Percentiles rank a stretch among this genome's conserved stretches.
These are phyloP conservation scores for Leccinum truebloodii DNA, from an alignment of 768 basidiomycete species.

Conservation along the genomic window DNA sequence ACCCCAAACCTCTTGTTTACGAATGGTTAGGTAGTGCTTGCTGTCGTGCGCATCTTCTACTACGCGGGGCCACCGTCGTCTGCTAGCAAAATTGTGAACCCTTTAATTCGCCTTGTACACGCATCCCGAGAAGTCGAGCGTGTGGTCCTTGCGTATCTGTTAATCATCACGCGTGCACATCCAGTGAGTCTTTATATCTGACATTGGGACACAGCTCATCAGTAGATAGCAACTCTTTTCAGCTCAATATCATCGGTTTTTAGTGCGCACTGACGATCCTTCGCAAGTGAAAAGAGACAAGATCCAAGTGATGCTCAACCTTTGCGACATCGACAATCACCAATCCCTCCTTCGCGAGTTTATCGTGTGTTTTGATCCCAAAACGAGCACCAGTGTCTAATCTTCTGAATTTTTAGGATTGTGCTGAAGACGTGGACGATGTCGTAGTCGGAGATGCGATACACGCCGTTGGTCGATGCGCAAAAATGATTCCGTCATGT, in stretches of 20 bases:
- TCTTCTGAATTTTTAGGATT: slow-evolving; percentile 53
- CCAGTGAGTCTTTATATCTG: slow-evolving; percentile 52
- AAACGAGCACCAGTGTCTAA: neutral
- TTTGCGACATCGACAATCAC: slow-evolving; percentile 69
- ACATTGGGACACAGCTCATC: slow-evolving; percentile 1
- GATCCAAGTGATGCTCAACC: slow-evolving; percentile 65
- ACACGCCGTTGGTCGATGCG: slow-evolving; percentile 75
- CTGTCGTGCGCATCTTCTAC: slow-evolving; percentile 71
- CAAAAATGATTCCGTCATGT: slow-evolving; percentile 65
- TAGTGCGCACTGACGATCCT: slow-evolving; percentile 68
- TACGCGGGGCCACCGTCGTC: slow-evolving; percentile 65
- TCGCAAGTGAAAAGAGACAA: slow-evolving; percentile 71
- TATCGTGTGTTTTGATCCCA: slow-evolving; percentile 53
- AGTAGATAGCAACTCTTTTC: slow-evolving; percentile 49
- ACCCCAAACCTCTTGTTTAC: neutral
- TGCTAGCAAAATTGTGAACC: slow-evolving; percentile 59
- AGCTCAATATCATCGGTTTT: slow-evolving; percentile 62
- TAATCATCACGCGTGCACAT: slow-evolving; percentile 58
- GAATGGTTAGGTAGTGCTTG: slow-evolving; percentile 68
- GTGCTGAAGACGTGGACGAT: slow-evolving; percentile 77
- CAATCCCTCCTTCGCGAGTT: slow-evolving; percentile 78
- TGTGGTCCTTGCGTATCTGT: slow-evolving; percentile 70
- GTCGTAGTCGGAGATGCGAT: slow-evolving; percentile 71
- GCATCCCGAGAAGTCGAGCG: slow-evolving; percentile 72
- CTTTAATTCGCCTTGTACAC: slow-evolving; percentile 73